phyloP scores from a whole-genome alignment of 2,329 filamentous ascomycete genomes.

The Calycina marina region DNA sequence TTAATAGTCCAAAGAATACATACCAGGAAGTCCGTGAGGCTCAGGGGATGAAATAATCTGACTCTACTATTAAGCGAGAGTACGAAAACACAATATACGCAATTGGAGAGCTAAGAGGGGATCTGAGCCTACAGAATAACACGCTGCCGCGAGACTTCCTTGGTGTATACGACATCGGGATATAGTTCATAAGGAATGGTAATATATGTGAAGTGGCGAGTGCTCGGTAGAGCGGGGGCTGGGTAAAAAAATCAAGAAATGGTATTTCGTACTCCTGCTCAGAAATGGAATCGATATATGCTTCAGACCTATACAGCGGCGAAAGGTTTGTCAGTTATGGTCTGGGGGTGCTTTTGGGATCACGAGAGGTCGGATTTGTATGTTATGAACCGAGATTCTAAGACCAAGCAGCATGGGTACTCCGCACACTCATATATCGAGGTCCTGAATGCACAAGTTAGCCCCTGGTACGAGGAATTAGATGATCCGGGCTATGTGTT shows the following conservation, averaged over 20 bases:
- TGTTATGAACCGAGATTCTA: constrained; percentile 5
- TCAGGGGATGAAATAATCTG: background rate
- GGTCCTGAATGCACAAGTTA: constrained; percentile 4
- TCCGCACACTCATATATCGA: constrained; percentile 6
- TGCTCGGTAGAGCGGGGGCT: constrained; percentile 7
- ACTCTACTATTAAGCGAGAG: background rate
- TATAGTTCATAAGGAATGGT: constrained; percentile 3
- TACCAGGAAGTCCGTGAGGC: no score
- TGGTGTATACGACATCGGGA: constrained; percentile 1
- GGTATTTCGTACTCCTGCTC: constrained; percentile 3
- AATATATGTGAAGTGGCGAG: constrained; percentile 8
- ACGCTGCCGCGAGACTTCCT: constrained; percentile 1
- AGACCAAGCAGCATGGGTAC: constrained; percentile 8
- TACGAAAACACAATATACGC: background rate
- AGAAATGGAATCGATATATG: constrained; percentile 1
- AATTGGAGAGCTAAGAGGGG: constrained; percentile 3
- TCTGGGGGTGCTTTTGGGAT: constrained; percentile 8
- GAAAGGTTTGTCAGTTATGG: constrained; percentile 8
- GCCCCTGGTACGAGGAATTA: constrained; percentile 1
- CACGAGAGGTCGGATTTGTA: constrained; percentile 2
- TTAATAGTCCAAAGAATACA: no score
- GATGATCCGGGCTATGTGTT: constrained; percentile 6
- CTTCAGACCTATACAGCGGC: constrained; percentile 6
- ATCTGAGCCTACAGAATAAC: constrained; percentile 1
- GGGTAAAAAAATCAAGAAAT: constrained; percentile 3